Percentiles rank a stretch among this genome's conserved stretches.
Conservation (phyloP, 164 flowering plant genomes). For the Sedum album region DNA sequence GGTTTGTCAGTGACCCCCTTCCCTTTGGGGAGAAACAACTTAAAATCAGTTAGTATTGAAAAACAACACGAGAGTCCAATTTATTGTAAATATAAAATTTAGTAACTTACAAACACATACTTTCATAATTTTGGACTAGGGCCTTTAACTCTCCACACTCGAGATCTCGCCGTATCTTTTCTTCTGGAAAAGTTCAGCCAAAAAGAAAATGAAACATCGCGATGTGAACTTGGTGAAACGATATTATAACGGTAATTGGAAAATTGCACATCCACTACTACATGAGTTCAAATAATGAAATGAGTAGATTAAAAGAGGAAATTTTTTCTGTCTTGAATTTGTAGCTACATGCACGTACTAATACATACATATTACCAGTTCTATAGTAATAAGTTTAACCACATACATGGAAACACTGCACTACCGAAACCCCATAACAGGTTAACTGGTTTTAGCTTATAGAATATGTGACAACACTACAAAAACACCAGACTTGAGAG, state of each 20-base stretch:
- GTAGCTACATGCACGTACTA: background rate
- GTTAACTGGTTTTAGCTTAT: no score
- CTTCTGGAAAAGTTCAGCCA: constrained; percentile 28
- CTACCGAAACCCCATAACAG: no score
- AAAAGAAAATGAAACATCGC: background rate
- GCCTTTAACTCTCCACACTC: constrained; percentile 60
- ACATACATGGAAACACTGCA: background rate
- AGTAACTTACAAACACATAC: constrained; percentile 26
- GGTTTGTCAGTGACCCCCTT: no score
- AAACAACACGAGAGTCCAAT: background rate
- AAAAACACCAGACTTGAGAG: no score
- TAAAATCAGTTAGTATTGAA: background rate
- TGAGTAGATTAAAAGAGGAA: background rate
- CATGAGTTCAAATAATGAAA: background rate
- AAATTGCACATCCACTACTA: background rate
- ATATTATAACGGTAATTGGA: constrained; percentile 11
- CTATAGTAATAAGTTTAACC: background rate
- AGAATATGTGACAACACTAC: no score
- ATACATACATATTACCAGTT: no score
- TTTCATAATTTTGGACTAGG: constrained; percentile 69
- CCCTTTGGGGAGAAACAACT: no score
- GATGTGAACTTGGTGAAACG: background rate
- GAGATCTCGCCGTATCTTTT: constrained; percentile 37
- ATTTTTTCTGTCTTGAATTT: constrained; percentile 1
- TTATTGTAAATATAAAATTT: background rate